Evolutionary conservation across 371 early-diverging fungal genomes (phyloP), one percentile per base, ranked within the genome.

Genomic region (Entomophthora muscae): DNA sequence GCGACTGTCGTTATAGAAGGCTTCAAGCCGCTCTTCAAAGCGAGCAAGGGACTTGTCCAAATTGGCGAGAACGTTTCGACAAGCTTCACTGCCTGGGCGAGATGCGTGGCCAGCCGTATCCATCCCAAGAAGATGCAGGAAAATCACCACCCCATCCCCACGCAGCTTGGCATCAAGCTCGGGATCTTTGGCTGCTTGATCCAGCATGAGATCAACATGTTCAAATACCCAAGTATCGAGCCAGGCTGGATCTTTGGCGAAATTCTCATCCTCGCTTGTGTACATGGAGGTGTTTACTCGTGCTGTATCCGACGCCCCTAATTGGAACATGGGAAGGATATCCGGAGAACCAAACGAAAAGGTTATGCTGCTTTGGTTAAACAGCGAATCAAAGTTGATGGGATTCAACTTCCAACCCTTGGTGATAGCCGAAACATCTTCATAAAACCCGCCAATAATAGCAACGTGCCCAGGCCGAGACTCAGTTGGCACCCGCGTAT

Each of bases 301-400:
- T 42, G 71, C 68, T 1, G 82, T 79, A 66, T 91, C 86, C 1
- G 85, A 79, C 3, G 96, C 91, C 32, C 95, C 95, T 2, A 88
- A 80, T 26, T 88, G 82, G 78, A 94, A 96, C 94, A 95, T 94
- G 23, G 91, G 93, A 52, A 95, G 72, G 65, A 96, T 96, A 73
- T 95, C 97, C 7, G 95, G 97, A 30, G 92, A 90, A 13, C 97
- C 97, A 76, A 92, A 94, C n/a, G 93, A 91, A 91, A 91, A 96
- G 0, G 93, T 91, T 70, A 90, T 86, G 51, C 77, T 73, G 52
- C 86, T 85, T 68, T 93, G 81, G 74, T 96, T 94, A 71, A 96
- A 93, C 27, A 93, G 81, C 1, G 91, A 91, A 70, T 96, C 97
- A 72, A 95, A 94, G 69, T 92, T 84, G 63, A 96, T 94, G 3